Percentiles rank a stretch among this genome's conserved stretches.
Conservation (phyloP, 495 filamentous ascomycete genomes). For the Chaetomium cochliodes region DNA sequence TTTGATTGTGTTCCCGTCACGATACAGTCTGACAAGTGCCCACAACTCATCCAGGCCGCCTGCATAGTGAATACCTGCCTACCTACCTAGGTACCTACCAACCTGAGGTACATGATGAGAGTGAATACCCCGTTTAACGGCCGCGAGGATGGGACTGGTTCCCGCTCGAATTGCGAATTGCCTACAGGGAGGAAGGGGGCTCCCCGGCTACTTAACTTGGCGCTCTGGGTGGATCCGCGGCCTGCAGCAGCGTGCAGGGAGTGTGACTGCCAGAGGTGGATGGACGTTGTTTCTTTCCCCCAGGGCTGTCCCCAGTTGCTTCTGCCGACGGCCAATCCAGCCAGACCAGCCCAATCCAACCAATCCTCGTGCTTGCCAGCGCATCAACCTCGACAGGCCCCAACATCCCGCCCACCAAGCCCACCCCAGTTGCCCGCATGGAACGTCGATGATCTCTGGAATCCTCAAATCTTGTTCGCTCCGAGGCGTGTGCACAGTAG, state of each 20-base stretch:
- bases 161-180: not conserved
- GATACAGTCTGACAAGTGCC: not conserved
- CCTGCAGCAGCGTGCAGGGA: not conserved
- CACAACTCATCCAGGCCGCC: not conserved
- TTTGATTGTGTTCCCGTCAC: not conserved
- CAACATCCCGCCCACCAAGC: conserved; percentile 24
- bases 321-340: not conserved
- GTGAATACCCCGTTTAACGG: not conserved
- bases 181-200: not conserved
- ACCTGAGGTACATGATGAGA: too few species aligned
- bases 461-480: conserved; percentile 29
- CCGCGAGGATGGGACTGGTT: not conserved
- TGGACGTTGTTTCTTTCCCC: conserved; percentile 4
- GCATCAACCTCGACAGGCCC: conserved; percentile 39
- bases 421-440: conserved; percentile 31
- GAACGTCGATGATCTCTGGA: conserved; percentile 31
- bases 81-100: too few species aligned
- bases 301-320: conserved; percentile 20
- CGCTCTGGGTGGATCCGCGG: conserved; percentile 7
- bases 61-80: not conserved
- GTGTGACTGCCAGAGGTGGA: not conserved
- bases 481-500: conserved; percentile 21
- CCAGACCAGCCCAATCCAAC: conserved; percentile 21
- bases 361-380: conserved; percentile 40
- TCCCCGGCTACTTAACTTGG: conserved; percentile 1